These are phyloP conservation scores for Candolleomyces efflorescens DNA, from an alignment of 768 basidiomycete species.

Conservation along the genomic window DNA sequence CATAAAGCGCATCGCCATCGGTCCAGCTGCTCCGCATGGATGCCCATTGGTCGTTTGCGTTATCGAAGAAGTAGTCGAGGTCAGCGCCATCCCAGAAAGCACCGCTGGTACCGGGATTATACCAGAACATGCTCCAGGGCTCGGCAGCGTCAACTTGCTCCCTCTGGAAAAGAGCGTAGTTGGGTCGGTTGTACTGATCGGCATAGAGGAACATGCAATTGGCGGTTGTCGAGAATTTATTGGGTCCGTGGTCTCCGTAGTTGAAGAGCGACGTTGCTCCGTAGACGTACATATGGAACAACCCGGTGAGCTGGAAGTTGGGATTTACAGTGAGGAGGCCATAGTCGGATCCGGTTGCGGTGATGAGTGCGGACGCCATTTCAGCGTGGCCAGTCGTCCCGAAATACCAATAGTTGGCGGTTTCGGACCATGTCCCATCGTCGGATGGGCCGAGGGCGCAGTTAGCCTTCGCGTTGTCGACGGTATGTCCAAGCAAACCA, in stretches of 20 bases:
- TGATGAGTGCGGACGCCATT: conserved; percentile 74
- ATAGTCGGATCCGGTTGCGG: conserved; percentile 86
- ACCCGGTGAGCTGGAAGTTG: conserved; percentile 65
- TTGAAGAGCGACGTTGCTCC: conserved; percentile 84
- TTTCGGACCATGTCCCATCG: conserved; percentile 94
- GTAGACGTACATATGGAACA: conserved; percentile 86
- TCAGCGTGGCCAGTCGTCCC: conserved; percentile 90
- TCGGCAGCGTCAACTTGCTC: conserved; percentile 81
- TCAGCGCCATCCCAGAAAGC: conserved; percentile 90
- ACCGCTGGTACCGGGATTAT: conserved; percentile 74
- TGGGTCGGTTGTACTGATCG: conserved; percentile 60
- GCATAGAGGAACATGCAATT: conserved; percentile 84
- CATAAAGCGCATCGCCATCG: conserved; percentile 75
- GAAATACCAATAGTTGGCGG: conserved; percentile 94
- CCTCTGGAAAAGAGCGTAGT: conserved; percentile 85
- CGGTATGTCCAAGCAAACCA: conserved; percentile 62
- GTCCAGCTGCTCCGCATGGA: conserved; percentile 95
- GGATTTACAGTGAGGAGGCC: conserved; percentile 68
- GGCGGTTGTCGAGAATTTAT: conserved; percentile 96
- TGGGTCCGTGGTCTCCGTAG: conserved; percentile 84
- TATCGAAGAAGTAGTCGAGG: conserved; percentile 81
- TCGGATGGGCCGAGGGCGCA: conserved; percentile 59
- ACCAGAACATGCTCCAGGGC: conserved; percentile 91
- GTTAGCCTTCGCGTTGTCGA: conserved; percentile 72
- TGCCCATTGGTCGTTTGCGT: conserved; percentile 75